Evolutionary conservation across 768 basidiomycete species (phyloP).

Genomic region (Steccherinum ochraceum): DNA sequence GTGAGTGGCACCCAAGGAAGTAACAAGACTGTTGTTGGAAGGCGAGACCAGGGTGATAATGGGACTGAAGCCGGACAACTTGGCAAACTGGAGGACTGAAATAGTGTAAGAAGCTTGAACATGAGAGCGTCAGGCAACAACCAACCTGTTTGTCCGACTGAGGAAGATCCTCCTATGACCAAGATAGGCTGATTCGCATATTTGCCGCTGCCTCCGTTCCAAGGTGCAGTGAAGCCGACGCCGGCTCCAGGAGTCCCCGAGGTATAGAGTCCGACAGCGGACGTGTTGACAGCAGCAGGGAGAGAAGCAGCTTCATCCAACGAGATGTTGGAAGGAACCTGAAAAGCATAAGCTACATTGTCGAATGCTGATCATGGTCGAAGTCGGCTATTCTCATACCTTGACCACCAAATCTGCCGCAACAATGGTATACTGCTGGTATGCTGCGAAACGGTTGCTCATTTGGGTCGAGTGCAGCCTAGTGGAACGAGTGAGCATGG

Average conservation of each 20-base stretch:
- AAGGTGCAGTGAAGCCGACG: conserved; percentile 19
- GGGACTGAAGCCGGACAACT: conserved; percentile 15
- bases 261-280: conserved; percentile 10
- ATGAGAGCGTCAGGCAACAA: too few species aligned
- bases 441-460: conserved; percentile 1
- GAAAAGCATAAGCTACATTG: too few species aligned
- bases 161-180: conserved; percentile 22
- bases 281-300: conserved; percentile 31
- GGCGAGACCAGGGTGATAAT: conserved; percentile 8
- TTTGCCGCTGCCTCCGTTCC: conserved; percentile 21
- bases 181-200: conserved; percentile 26
- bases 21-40: conserved; percentile 11
- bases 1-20: conserved; percentile 18
- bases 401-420: conserved; percentile 6
- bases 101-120: too few species aligned
- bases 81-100: conserved; percentile 15
- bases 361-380: too few species aligned
- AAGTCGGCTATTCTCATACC: background rate
- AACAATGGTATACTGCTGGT: conserved; percentile 5
- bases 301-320: conserved; percentile 36
- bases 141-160: conserved; percentile 25
- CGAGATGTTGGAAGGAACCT: conserved; percentile 32
- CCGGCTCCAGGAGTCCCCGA: too few species aligned
- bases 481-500: too few species aligned
- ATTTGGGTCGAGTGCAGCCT: conserved; percentile 3